These are phyloP conservation scores for Curvularia sp. DNA, from an alignment of 2,329 filamentous ascomycete species.

Conservation along the genomic window DNA sequence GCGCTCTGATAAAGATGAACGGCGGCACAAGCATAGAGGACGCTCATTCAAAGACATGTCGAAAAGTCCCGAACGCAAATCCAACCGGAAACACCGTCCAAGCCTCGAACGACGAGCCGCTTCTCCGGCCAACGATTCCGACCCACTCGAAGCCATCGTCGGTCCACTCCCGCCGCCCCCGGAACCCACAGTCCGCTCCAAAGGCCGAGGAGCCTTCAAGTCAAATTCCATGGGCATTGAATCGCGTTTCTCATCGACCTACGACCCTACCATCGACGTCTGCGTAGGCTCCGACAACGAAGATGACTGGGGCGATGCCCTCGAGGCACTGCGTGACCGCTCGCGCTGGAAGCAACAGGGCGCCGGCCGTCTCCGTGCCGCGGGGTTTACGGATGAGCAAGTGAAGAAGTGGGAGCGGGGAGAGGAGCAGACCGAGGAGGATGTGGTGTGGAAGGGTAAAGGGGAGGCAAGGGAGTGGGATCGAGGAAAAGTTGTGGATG, in stretches of 20 bases:
- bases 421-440: constrained; percentile 66
- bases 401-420: constrained; percentile 74
- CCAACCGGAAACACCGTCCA: constrained; percentile 1
- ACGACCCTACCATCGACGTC: constrained; percentile 66
- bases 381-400: constrained; percentile 79
- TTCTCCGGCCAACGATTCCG: constrained; percentile 59
- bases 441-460: constrained; percentile 74
- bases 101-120: constrained; percentile 18
- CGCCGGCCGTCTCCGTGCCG: constrained; percentile 75
- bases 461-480: constrained; percentile 75
- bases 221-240: constrained; percentile 69
- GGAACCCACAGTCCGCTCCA: constrained; percentile 50
- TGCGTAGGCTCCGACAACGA: constrained; percentile 56
- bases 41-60: constrained; percentile 19
- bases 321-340: constrained; percentile 81
- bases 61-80: background rate
- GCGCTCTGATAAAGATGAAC: constrained; percentile 19
- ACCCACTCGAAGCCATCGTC: constrained; percentile 77
- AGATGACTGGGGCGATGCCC: constrained; percentile 79
- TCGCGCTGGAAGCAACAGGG: constrained; percentile 78
- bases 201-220: constrained; percentile 43
- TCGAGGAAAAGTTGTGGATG: constrained; percentile 66
- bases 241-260: constrained; percentile 73
- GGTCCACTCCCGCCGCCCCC: constrained; percentile 70
- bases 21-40: constrained; percentile 16